Conservation (phyloP, 2,329 filamentous ascomycete species). For the Alternaria viburni region DNA sequence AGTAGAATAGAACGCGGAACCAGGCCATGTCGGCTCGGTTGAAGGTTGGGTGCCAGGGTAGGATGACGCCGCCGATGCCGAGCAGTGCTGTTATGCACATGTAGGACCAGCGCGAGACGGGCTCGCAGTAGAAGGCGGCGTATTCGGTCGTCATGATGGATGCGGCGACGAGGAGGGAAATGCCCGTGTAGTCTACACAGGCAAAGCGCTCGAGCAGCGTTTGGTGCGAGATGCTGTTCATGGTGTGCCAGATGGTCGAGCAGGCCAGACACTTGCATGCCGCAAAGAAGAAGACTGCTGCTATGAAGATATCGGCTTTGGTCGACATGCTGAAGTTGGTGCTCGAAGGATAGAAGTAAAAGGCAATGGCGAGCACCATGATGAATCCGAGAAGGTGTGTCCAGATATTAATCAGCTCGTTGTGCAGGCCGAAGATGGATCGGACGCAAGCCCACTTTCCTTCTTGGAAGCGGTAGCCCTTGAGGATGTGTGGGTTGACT, state of each 20-base stretch:
- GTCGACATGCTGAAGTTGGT: slow-evolving; percentile 86
- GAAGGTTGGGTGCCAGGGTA: slow-evolving; percentile 96
- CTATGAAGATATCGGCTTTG: slow-evolving; percentile 87
- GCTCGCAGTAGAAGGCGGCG: slow-evolving; percentile 98
- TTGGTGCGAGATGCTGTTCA: slow-evolving; percentile 94
- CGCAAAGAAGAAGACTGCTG: slow-evolving; percentile 93
- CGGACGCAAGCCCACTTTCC: slow-evolving; percentile 87
- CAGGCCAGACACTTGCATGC: slow-evolving; percentile 94
- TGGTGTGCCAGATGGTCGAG: slow-evolving; percentile 97
- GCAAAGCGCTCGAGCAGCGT: slow-evolving; percentile 91
- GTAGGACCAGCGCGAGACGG: slow-evolving; percentile 82
- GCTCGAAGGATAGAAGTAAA: slow-evolving; percentile 93
- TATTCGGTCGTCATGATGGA: slow-evolving; percentile 99
- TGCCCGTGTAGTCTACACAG: slow-evolving; percentile 97
- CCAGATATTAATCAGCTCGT: slow-evolving; percentile 98
- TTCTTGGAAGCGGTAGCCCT: slow-evolving; percentile 92
- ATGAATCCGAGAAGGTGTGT: slow-evolving; percentile 90
- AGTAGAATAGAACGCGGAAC: slow-evolving; percentile 89
- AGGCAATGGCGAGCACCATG: slow-evolving; percentile 84
- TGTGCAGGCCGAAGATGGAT: slow-evolving; percentile 83
- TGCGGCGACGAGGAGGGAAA: slow-evolving; percentile 90
- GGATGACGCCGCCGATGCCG: slow-evolving; percentile 83
- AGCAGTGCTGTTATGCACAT: slow-evolving; percentile 81
- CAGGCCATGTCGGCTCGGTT: slow-evolving; percentile 92
- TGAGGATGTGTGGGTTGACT: slow-evolving; percentile 90